Base-by-base conservation (phyloP, 192 early-diverging fungal species). In the Glomus cerebriforme region DNA sequence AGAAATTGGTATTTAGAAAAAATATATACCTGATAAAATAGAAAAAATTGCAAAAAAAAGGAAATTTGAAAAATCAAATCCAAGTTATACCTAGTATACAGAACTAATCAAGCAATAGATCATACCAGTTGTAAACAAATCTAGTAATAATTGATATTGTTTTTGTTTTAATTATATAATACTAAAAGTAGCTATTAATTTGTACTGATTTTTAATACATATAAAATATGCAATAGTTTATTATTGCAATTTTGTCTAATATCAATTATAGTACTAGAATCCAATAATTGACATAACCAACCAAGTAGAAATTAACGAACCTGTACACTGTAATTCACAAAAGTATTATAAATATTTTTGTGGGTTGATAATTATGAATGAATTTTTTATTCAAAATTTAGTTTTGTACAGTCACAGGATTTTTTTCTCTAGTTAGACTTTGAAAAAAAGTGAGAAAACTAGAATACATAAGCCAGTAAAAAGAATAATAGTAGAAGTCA, bases 1-100 rank as follows among this genome's bases (percentile, higher is more conserved):
- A 66, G 64, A 3, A 66, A 32, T 66, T 37, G 64, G 32, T 7
- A 32, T 35, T 2, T 66, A 1, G 64, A 66, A 66, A 2, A 1
- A 26, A 17, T 66, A 5, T 12, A 35, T 9, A 66, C 5, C 29
- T 32, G 64, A 66, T 35, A 66, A 66, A 37, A 54, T 54, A 19
- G 47, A 54, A 54, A 54, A 54, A 0, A 22, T 54, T 54, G 47
- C 17, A 17, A 54, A 66, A 66, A 37, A 66, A 37, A 1, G 31
- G 35, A 66, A 32, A 32, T 35, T 66, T 24, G 64, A 66, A 66
- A 66, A 37, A 37, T 32, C 17, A 37, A 66, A 66, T 66, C 64
- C 17, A 2, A 66, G 32, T 32, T 66, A 17, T 66, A 31, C 13
- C 0, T 4, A 9, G 0, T 1, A 66, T 32, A 31, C 17, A 66